These are phyloP conservation scores for Trichoderma gracile DNA, from an alignment of 2,329 filamentous ascomycete genomes.

Conservation along the genomic window DNA sequence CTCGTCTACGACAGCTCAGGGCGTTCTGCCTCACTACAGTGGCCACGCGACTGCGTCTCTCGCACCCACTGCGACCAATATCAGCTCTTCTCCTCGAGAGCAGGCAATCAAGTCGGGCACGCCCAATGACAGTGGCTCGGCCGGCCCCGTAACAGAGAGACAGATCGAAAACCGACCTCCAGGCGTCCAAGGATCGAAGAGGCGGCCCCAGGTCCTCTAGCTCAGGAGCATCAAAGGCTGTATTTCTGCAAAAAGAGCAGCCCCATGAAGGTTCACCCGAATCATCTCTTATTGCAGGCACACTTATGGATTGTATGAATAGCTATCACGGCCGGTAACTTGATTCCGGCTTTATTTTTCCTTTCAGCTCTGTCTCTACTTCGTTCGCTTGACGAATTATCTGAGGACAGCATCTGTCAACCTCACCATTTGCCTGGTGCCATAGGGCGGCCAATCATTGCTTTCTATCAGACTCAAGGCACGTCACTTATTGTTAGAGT, in stretches of 20 bases:
- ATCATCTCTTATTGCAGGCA: constrained; percentile 39
- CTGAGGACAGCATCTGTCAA: constrained; percentile 20
- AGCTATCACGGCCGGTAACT: constrained; percentile 27
- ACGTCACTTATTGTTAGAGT: constrained; percentile 23
- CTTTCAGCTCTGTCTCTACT: constrained; percentile 30
- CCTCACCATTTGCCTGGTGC: constrained; percentile 12
- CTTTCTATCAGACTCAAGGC: constrained; percentile 11
- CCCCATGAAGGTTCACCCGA: constrained; percentile 28
- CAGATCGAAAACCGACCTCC: constrained; percentile 50
- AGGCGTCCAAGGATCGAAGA: background rate
- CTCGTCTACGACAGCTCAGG: constrained; percentile 55
- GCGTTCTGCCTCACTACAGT: constrained; percentile 55
- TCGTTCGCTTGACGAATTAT: constrained; percentile 23
- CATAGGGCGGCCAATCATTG: constrained; percentile 14
- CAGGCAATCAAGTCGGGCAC: constrained; percentile 35
- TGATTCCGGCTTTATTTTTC: constrained; percentile 27
- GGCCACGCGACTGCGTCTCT: constrained; percentile 56
- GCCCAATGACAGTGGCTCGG: constrained; percentile 29
- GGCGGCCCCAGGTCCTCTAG: constrained; percentile 8
- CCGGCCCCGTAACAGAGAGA: constrained; percentile 37
- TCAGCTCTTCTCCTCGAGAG: constrained; percentile 38
- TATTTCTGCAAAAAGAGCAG: constrained; percentile 7
- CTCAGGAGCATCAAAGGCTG: background rate
- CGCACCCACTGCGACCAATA: constrained; percentile 46
- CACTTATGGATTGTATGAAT: constrained; percentile 38